These are phyloP conservation scores for Elaeagnus macrophylla DNA, from an alignment of 306 rosid genomes.

Conservation along the genomic window DNA sequence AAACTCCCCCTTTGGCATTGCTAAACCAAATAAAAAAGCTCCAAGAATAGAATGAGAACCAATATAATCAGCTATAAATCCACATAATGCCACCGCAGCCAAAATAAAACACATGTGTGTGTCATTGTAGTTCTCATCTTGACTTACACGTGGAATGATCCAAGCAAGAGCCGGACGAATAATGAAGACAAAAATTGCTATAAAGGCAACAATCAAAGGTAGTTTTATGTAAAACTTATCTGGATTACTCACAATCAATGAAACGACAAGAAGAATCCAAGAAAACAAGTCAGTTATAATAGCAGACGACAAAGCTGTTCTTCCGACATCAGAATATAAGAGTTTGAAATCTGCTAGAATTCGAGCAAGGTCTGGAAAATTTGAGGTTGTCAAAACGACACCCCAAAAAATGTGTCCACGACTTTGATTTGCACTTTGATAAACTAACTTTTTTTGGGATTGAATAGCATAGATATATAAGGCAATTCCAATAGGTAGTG, in stretches of 20 bases:
- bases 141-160: conserved; percentile 8
- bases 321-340: conserved; percentile 29
- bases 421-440: background rate
- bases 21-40: conserved; percentile 21
- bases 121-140: conserved; percentile 6
- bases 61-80: conserved; percentile 21
- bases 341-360: conserved; percentile 37
- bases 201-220: conserved; percentile 7
- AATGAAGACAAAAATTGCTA: conserved; percentile 1
- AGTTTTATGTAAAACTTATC: conserved; percentile 1
- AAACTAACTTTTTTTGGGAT: too few relatives aligned
- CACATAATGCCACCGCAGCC: conserved; percentile 13
- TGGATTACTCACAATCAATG: conserved; percentile 7
- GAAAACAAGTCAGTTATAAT: conserved; percentile 26
- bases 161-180: conserved; percentile 28
- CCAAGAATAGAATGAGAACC: conserved; percentile 35
- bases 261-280: conserved; percentile 24
- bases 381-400: conserved; percentile 30
- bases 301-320: conserved; percentile 29
- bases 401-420: conserved; percentile 35
- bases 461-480: conserved; percentile 5
- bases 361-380: conserved; percentile 32
- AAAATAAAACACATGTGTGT: conserved; percentile 22
- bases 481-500: conserved; percentile 23
- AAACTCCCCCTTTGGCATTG: conserved; percentile 31